These are phyloP conservation scores for Jacaranda copaia DNA, from an alignment of 257 asterid genomes.

Conservation along the genomic window DNA sequence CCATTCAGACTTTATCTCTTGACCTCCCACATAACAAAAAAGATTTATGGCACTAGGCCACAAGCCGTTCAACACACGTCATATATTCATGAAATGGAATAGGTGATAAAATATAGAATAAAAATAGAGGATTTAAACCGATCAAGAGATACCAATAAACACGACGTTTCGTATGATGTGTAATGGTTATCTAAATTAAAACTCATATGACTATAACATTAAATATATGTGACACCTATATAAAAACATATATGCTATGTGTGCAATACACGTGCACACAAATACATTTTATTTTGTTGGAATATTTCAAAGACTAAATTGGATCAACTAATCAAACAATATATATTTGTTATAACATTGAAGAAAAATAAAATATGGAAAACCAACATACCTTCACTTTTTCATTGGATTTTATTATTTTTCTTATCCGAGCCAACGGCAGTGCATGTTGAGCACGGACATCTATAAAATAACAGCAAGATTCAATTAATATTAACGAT, in stretches of 20 bases:
- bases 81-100: too few species aligned
- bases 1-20: too few species aligned
- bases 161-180: too few species aligned
- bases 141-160: too few species aligned
- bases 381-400: conserved; percentile 44
- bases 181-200: not conserved
- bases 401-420: conserved; percentile 45
- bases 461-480: conserved; percentile 34
- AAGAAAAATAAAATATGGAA: not conserved
- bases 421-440: conserved; percentile 53
- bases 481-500: not conserved
- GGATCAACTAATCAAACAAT: not conserved
- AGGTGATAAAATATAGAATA: too few species aligned
- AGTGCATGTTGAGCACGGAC: conserved; percentile 29
- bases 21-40: too few species aligned
- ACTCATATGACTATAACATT: not conserved
- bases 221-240: too few species aligned
- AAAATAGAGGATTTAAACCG: too few species aligned
- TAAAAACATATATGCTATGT: too few species aligned
- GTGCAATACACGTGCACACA: not conserved
- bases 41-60: too few species aligned
- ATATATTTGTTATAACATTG: not conserved
- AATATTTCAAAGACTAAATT: not conserved
- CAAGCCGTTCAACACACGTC: too few species aligned
- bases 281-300: not conserved